Percentiles rank a stretch among this genome's conserved stretches.
These are phyloP conservation scores for Naganishia albida DNA, from an alignment of 1,284 basidiomycete genomes.

Conservation along the genomic window DNA sequence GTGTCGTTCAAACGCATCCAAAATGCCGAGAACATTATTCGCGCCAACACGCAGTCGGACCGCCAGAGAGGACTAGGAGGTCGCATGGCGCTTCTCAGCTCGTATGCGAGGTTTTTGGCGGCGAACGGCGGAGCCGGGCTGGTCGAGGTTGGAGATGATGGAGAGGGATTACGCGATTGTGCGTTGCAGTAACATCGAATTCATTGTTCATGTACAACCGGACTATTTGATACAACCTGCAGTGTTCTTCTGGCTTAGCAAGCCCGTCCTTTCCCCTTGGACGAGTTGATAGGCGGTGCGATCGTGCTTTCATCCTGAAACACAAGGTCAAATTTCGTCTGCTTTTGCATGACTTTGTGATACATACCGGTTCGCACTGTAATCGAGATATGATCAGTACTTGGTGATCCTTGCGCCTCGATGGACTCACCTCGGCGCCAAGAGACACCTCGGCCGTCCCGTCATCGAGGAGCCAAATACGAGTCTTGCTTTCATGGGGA, in stretches of 20 bases:
- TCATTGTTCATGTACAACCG: background rate
- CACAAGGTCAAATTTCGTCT: background rate
- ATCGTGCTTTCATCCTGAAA: constrained; percentile 29
- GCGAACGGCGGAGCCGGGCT: constrained; percentile 3
- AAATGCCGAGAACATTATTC: constrained; percentile 38
- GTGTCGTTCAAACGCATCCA: constrained; percentile 38
- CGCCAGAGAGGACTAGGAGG: constrained; percentile 8
- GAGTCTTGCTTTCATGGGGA: constrained; percentile 20
- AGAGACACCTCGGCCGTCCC: constrained; percentile 29
- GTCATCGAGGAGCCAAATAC: constrained; percentile 32
- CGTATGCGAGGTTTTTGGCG: constrained; percentile 26
- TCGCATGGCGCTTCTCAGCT: constrained; percentile 19
- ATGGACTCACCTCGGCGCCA: constrained; percentile 26
- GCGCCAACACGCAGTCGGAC: constrained; percentile 37
- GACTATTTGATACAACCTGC: background rate
- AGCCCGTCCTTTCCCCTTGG: constrained; percentile 26
- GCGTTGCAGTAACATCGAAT: constrained; percentile 13
- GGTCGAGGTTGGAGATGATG: constrained; percentile 11
- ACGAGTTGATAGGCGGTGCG: constrained; percentile 28
- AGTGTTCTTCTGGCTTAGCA: background rate
- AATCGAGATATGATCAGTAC: background rate
- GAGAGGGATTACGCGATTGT: constrained; percentile 21
- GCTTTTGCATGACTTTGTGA: background rate
- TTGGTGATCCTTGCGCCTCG: background rate
- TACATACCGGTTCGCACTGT: constrained; percentile 27